Percentiles rank a stretch among this genome's conserved stretches.
phyloP scores from a whole-genome alignment of 805 yeast species.

The Cyberlindnera mycetangii region DNA sequence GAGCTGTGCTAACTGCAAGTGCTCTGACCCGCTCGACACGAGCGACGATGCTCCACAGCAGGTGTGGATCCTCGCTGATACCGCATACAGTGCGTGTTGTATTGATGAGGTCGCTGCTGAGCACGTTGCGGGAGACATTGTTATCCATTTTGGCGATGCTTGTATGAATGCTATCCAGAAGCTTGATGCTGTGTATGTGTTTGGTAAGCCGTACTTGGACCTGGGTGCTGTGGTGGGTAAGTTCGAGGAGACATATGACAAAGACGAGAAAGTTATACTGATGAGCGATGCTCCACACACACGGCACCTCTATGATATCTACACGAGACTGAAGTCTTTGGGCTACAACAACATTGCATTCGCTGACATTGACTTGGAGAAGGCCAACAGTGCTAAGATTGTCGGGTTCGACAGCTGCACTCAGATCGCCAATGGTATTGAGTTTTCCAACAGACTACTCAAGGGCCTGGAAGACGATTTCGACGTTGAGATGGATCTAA shows the following conservation, averaged over 20 bases:
- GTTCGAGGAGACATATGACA: constrained; percentile 43
- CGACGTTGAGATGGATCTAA: constrained; percentile 31
- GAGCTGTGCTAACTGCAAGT: constrained; percentile 24
- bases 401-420: constrained; percentile 36
- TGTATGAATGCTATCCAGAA: constrained; percentile 78
- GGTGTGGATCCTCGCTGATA: constrained; percentile 88
- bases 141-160: constrained; percentile 93
- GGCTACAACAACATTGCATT: constrained; percentile 35
- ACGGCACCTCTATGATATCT: constrained; percentile 39
- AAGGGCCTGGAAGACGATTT: constrained; percentile 25
- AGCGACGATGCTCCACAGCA: constrained; percentile 28
- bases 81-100: constrained; percentile 94
- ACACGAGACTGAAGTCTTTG: constrained; percentile 28
- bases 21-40: constrained; percentile 22
- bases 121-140: constrained; percentile 81
- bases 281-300: constrained; percentile 78
- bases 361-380: constrained; percentile 38
- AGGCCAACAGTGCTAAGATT: constrained; percentile 35
- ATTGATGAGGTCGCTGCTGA: constrained; percentile 96
- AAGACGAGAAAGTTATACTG: constrained; percentile 45
- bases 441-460: constrained; percentile 31
- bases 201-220: constrained; percentile 66
- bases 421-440: constrained; percentile 4
- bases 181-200: constrained; percentile 73
- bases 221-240: constrained; percentile 33